A percentile compares a stretch with the other conserved stretches of the same genome.
phyloP scores from a whole-genome alignment of 371 early-diverging fungal genomes.

The Mucor plumbeus region DNA sequence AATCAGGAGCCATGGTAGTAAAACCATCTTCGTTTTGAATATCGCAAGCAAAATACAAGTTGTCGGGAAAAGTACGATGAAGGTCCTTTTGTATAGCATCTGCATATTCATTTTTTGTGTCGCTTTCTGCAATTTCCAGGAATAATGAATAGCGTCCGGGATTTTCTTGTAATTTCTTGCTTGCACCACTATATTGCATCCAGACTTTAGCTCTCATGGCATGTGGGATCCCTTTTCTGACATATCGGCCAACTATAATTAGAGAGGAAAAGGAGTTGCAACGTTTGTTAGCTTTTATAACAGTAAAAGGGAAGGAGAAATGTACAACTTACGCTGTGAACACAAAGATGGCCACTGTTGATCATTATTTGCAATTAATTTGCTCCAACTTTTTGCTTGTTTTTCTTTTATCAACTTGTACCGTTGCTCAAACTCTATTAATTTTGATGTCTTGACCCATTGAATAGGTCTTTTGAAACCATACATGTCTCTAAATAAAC shows the following conservation, averaged over 20 bases:
- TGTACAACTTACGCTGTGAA: constrained; percentile 49
- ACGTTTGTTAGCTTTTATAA: not conserved
- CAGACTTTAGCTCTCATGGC: constrained; percentile 69
- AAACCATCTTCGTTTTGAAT: not conserved
- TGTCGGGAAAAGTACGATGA: constrained; percentile 84
- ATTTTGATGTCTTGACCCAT: constrained; percentile 54
- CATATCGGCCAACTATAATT: constrained; percentile 66
- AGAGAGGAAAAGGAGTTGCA: not conserved
- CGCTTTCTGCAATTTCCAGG: constrained; percentile 53
- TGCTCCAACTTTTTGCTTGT: constrained; percentile 60
- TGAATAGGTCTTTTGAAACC: constrained; percentile 67
- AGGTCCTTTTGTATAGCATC: constrained; percentile 79
- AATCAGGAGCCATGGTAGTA: constrained; percentile 25
- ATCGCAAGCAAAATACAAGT: constrained; percentile 66
- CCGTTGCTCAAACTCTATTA: constrained; percentile 55
- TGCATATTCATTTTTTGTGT: constrained; percentile 58
- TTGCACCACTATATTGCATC: constrained; percentile 84
- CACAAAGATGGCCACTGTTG: constrained; percentile 56
- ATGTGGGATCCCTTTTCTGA: constrained; percentile 82
- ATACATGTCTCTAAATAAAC: constrained; percentile 55
- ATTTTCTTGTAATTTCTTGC: constrained; percentile 58
- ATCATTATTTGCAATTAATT: constrained; percentile 43
- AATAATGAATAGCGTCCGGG: constrained; percentile 64
- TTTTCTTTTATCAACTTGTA: constrained; percentile 56
- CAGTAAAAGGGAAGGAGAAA: not conserved